Evolutionary conservation across 371 early-diverging fungal genomes (phyloP).

Genomic region (Rhizopus delemar): DNA sequence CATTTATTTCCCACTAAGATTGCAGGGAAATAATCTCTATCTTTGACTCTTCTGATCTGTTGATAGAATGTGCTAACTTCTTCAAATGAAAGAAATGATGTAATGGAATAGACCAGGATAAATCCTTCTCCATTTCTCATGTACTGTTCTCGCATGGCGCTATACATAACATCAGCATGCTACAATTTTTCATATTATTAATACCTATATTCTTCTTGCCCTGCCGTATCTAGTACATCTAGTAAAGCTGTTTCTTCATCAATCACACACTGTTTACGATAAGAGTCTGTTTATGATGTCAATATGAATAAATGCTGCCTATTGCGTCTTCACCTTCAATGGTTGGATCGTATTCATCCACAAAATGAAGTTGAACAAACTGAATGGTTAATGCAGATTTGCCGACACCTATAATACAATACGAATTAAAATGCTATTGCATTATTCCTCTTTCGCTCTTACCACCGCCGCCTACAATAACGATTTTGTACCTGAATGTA

Average conservation of each 20-base stretch:
- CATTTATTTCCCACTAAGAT: constrained; percentile 71
- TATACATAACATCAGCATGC: constrained; percentile 15
- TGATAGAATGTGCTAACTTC: constrained; percentile 78
- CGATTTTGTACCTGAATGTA: constrained; percentile 23
- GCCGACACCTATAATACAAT: constrained; percentile 58
- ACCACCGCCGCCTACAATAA: constrained; percentile 66
- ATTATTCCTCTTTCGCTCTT: constrained; percentile 29
- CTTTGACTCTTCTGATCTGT: constrained; percentile 83
- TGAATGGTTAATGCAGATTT: constrained; percentile 91
- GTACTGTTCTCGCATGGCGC: constrained; percentile 78
- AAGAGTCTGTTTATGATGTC: constrained; percentile 68
- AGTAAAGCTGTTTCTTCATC: constrained; percentile 82
- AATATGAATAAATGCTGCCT: constrained; percentile 4
- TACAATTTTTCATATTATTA: not conserved
- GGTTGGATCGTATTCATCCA: constrained; percentile 94
- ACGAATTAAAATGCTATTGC: not conserved
- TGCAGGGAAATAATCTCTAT: constrained; percentile 72
- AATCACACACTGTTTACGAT: constrained; percentile 86
- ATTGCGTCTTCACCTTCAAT: constrained; percentile 70
- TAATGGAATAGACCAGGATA: constrained; percentile 79
- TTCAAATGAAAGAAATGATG: constrained; percentile 73
- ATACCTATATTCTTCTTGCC: constrained; percentile 89
- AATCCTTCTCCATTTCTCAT: constrained; percentile 91
- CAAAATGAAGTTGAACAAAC: constrained; percentile 88
- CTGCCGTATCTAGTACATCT: constrained; percentile 94